Evolutionary conservation across 805 yeast genomes (phyloP).

Genomic region (Barnettozyma californica): DNA sequence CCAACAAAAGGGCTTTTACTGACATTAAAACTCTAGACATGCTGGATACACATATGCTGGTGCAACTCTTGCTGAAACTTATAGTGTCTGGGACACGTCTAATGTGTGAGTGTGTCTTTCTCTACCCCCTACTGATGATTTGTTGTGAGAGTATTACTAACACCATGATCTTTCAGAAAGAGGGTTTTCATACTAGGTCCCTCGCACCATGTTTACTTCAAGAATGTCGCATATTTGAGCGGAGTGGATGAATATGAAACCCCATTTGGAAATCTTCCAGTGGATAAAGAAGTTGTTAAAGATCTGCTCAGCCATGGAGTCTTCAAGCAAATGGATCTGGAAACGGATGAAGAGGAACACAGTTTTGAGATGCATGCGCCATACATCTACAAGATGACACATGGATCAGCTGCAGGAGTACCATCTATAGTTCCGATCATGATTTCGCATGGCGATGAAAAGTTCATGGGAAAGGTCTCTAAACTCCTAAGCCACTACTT

Average conservation of each 20-base stretch:
- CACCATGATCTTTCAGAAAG: conserved; percentile 27
- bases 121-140: not conserved
- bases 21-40: conserved; percentile 39
- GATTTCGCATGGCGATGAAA: conserved; percentile 56
- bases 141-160: conserved; percentile 3
- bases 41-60: conserved; percentile 92
- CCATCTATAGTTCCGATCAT: conserved; percentile 71
- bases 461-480: conserved; percentile 41
- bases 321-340: conserved; percentile 51
- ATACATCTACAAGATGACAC: conserved; percentile 47
- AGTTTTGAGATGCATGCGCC: conserved; percentile 95
- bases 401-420: conserved; percentile 26
- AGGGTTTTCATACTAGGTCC: conserved; percentile 86
- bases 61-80: conserved; percentile 68
- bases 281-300: conserved; percentile 47
- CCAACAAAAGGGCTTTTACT: not conserved
- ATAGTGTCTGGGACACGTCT: conserved; percentile 59
- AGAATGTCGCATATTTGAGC: conserved; percentile 50
- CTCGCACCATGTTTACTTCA: conserved; percentile 82
- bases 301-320: conserved; percentile 35
- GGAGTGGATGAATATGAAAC: conserved; percentile 58
- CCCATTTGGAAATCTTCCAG: conserved; percentile 71
- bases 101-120: conserved; percentile 28
- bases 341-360: conserved; percentile 79
- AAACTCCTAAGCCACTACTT: conserved; percentile 47